These are phyloP conservation scores for Pythium biforme DNA, from an alignment of 352 stramenopile species.

Conservation along the genomic window DNA sequence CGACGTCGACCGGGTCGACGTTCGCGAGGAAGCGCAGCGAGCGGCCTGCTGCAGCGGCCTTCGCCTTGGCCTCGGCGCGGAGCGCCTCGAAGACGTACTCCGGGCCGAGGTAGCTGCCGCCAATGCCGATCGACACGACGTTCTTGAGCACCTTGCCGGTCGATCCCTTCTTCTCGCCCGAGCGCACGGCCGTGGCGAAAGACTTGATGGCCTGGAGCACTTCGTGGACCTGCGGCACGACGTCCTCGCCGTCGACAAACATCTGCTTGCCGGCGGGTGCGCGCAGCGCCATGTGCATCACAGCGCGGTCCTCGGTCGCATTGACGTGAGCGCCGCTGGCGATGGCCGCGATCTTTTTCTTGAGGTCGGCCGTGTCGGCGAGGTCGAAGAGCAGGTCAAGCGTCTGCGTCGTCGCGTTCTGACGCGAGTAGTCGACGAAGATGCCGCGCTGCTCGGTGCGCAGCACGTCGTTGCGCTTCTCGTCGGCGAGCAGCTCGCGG, in stretches of 20 bases:
- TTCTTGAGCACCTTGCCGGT: conserved; percentile 96
- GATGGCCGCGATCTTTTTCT: conserved; percentile 90
- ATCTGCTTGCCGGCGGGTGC: conserved; percentile 81
- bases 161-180: conserved; percentile 79
- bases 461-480: conserved; percentile 86
- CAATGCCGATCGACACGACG: conserved; percentile 97
- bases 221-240: conserved; percentile 94
- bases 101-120: conserved; percentile 94
- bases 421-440: conserved; percentile 94
- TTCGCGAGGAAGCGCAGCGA: conserved; percentile 97
- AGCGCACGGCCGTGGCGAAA: conserved; percentile 92
- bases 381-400: conserved; percentile 92
- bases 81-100: conserved; percentile 97
- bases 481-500: conserved; percentile 88
- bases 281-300: conserved; percentile 96
- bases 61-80: conserved; percentile 77
- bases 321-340: conserved; percentile 94
- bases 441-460: conserved; percentile 92
- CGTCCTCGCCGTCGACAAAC: conserved; percentile 93
- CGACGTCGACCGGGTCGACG: conserved; percentile 97
- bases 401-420: conserved; percentile 89
- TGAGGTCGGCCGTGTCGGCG: conserved; percentile 85
- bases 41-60: conserved; percentile 82
- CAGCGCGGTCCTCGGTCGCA: conserved; percentile 93
- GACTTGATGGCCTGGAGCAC: conserved; percentile 94